Evolutionary conservation across 148 eudicot genomes (phyloP), one percentile per base, ranked within the genome.

Genomic region (Silene conica): DNA sequence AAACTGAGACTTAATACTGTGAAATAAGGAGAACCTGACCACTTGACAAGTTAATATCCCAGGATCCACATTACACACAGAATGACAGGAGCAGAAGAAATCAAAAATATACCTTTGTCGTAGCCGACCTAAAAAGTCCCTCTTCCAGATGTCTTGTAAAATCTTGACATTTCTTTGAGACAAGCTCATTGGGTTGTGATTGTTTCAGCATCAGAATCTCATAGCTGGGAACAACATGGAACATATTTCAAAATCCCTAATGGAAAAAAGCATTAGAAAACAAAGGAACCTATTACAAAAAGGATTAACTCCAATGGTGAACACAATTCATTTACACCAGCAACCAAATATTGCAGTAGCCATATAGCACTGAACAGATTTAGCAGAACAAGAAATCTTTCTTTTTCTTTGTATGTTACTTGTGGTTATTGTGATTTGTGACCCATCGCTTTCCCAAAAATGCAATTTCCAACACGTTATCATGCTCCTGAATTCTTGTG

Each of bases 141-240:
- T 90, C 97, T 64, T 96, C 99, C 68, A 96, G 73, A 73, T 96
- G 97, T 78, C 60, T 85, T 19, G 90, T 87, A 62, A 92, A 73
- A 76, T 92, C 99, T 18, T 61, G 19, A 34, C 89, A 67, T 77
- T 69, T 89, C 80, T 54, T 85, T 52, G 73, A 70, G 52, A 88
- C 63, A 67, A 61, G 56, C 13, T 82, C 96, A 62, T 57, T 83
- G 54, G 80, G 56, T 54, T 82, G 88, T 59, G 83, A 79, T 63
- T 84, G 90, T 78, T 86, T 86, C 78, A 26, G 79, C 83, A 67
- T 76, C 63, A 96, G 82, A 70, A 63, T 87, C 54, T 82, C 85
- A 69, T 65, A 84, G 77, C 99, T 96, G 94, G 23, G 83, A 75
- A 38, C 34, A 66, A 45, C 63, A 34, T 45, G 66, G 62, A 21